Conservation (phyloP, 176 grass and related monocot genomes). For the Canna indica region DNA sequence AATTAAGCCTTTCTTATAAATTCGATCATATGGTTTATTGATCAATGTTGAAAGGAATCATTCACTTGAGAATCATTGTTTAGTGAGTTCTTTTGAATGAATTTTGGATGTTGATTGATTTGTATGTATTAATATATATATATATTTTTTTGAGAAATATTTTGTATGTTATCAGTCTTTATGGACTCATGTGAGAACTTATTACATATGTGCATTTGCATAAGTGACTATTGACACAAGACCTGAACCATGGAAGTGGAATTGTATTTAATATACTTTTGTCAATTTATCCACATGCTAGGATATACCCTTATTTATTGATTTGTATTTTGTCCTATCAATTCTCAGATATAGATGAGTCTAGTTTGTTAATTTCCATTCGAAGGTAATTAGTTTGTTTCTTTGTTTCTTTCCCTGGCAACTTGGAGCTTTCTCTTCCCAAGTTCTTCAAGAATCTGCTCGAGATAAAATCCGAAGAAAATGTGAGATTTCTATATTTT, state of each 20-base stretch:
- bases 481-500: slow-evolving; percentile 36
- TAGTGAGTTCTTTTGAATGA: too few relatives aligned
- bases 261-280: background rate
- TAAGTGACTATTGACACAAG: background rate
- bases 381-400: background rate
- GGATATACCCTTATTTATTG: background rate
- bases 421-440: slow-evolving; percentile 84
- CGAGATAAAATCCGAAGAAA: slow-evolving; percentile 59
- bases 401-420: slow-evolving; percentile 28
- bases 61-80: too few relatives aligned
- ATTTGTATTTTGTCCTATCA: background rate
- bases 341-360: too few relatives aligned
- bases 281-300: background rate
- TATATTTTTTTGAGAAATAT: background rate
- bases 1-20: background rate
- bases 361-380: background rate
- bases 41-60: too few relatives aligned
- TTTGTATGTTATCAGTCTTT: background rate
- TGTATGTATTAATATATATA: background rate
- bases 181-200: background rate
- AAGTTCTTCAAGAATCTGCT: slow-evolving; percentile 90
- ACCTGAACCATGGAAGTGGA: background rate
- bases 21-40: too few relatives aligned
- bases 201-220: background rate
- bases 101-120: background rate